Percentiles rank a stretch among this genome's conserved stretches.
These are phyloP conservation scores for Macaranga tanarius DNA, from an alignment of 441 rosid genomes.

Conservation along the genomic window DNA sequence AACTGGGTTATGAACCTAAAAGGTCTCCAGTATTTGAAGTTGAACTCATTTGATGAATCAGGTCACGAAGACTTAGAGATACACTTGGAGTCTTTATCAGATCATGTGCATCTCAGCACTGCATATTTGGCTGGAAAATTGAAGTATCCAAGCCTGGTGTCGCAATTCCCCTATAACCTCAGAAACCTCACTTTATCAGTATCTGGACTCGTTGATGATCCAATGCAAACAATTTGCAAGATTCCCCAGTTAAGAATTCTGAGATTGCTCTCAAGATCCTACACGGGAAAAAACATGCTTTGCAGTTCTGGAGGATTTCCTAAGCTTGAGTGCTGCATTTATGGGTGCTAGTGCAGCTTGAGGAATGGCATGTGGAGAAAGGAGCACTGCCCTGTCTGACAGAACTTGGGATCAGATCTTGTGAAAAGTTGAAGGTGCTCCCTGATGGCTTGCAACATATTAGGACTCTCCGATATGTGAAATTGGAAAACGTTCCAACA, in stretches of 20 bases:
- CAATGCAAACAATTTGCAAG: not conserved
- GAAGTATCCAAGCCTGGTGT: not conserved
- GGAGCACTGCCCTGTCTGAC: not conserved
- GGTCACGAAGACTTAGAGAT: not conserved
- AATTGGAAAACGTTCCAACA: not conserved
- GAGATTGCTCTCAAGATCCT: not conserved
- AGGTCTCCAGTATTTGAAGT: not conserved
- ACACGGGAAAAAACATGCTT: not conserved
- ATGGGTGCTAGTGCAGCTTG: not conserved
- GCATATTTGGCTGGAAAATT: slow-evolving; percentile 2
- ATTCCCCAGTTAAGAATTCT: not conserved
- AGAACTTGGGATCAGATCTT: not conserved
- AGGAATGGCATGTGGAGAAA: slow-evolving; percentile 5
- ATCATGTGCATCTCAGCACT: not conserved
- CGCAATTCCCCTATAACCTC: not conserved
- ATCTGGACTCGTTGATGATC: not conserved
- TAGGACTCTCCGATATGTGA: not conserved
- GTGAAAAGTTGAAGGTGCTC: not conserved
- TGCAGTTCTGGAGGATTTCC: not conserved
- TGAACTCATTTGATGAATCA: slow-evolving; percentile 7
- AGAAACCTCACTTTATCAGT: not conserved
- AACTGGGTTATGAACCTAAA: slow-evolving; percentile 3
- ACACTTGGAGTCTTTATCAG: not conserved
- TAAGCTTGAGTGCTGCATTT: not conserved
- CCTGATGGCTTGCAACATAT: not conserved